Evolutionary conservation across 345 rosid species (phyloP).

Genomic region (Arabis hirsuta): DNA sequence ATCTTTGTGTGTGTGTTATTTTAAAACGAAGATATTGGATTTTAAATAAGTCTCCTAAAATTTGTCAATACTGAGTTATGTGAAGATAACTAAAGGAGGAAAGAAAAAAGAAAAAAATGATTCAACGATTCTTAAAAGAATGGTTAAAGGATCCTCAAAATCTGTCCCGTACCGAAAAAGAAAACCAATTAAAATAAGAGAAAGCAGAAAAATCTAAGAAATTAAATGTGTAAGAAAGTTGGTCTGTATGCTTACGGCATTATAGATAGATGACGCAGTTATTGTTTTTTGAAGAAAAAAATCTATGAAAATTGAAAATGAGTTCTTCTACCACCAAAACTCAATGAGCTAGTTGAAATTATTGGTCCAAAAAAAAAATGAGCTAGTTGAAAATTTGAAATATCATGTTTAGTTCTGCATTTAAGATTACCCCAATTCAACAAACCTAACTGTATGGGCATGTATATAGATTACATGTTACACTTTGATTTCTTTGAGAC

Average conservation of each 20-base stretch:
- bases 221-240: slow-evolving; percentile 36
- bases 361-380: background rate
- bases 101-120: slow-evolving; percentile 15
- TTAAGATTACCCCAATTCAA: background rate
- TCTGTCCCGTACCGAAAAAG: slow-evolving; percentile 42
- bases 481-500: background rate
- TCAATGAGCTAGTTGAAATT: slow-evolving; percentile 21
- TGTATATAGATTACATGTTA: slow-evolving; percentile 11
- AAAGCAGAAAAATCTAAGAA: slow-evolving; percentile 34
- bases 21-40: slow-evolving; percentile 23
- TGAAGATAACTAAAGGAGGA: slow-evolving; percentile 34
- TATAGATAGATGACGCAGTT: slow-evolving; percentile 35
- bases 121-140: slow-evolving; percentile 39
- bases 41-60: slow-evolving; percentile 17
- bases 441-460: slow-evolving; percentile 2
- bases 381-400: background rate
- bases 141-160: slow-evolving; percentile 46
- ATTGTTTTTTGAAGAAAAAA: background rate
- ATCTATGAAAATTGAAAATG: background rate
- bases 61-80: slow-evolving; percentile 42
- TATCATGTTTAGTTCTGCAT: background rate
- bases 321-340: slow-evolving; percentile 21
- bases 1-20: slow-evolving; percentile 15
- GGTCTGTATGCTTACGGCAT: slow-evolving; percentile 41
- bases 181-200: background rate